phyloP scores from a whole-genome alignment of 495 filamentous ascomycete species.

The Hyphodiscus hymeniophilus region DNA sequence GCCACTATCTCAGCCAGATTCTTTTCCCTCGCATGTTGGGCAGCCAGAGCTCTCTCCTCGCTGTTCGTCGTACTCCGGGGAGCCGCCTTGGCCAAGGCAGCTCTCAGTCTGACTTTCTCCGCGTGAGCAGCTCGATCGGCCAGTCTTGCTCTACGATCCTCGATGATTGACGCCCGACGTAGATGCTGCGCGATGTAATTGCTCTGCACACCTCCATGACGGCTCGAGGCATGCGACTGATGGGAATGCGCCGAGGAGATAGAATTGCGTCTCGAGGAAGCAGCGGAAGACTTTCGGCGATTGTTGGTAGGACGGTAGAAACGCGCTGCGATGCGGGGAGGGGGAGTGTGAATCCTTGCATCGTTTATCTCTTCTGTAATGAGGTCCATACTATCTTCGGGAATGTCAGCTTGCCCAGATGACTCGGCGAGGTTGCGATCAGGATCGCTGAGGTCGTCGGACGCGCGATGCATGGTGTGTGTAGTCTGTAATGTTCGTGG shows the following conservation, averaged over 20 bases:
- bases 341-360: constrained; percentile 46
- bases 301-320: constrained; percentile 65
- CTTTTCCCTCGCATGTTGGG: constrained; percentile 82
- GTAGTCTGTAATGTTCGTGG: not conserved
- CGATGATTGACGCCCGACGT: constrained; percentile 83
- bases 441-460: constrained; percentile 22
- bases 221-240: constrained; percentile 52
- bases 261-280: constrained; percentile 83
- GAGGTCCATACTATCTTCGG: constrained; percentile 28
- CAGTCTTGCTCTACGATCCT: constrained; percentile 84
- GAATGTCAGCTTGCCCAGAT: constrained; percentile 17
- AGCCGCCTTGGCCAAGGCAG: constrained; percentile 74
- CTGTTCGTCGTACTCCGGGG: constrained; percentile 49
- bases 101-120: constrained; percentile 90
- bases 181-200: constrained; percentile 85
- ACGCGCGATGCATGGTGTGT: constrained; percentile 22
- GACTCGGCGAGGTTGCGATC: constrained; percentile 26
- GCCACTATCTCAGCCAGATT: constrained; percentile 90
- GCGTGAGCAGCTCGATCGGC: constrained; percentile 92
- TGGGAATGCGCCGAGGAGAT: constrained; percentile 77
- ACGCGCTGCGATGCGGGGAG: constrained; percentile 77
- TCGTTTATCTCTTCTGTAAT: constrained; percentile 23
- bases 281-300: constrained; percentile 72
- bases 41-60: constrained; percentile 83
- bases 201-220: constrained; percentile 62